These are phyloP conservation scores for Globisporangium nodosum DNA, from an alignment of 352 stramenopile species.

Conservation along the genomic window DNA sequence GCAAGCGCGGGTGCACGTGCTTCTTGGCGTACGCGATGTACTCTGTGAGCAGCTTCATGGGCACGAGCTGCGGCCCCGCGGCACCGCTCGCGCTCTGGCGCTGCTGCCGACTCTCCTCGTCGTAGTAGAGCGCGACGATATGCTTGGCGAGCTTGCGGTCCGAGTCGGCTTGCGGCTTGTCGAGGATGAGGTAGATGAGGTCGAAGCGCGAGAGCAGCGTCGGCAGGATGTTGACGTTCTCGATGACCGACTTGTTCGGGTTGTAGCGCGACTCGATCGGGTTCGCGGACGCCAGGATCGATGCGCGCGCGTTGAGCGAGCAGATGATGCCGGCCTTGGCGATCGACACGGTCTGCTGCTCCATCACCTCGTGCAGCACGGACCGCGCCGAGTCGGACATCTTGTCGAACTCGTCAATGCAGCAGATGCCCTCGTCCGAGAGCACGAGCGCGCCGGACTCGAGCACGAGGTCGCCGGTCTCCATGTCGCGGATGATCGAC, in stretches of 20 bases:
- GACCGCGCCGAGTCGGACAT: constrained; percentile 97
- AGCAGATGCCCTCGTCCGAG: constrained; percentile 97
- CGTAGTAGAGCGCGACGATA: constrained; percentile 96
- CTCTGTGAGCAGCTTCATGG: constrained; percentile 85
- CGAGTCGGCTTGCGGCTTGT: constrained; percentile 92
- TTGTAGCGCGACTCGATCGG: constrained; percentile 99
- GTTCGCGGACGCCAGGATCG: constrained; percentile 98
- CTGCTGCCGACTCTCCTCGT: constrained; percentile 58
- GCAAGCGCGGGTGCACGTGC: constrained; percentile 90
- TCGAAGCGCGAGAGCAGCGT: constrained; percentile 98
- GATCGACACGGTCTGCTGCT: constrained; percentile 98
- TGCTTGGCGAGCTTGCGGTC: constrained; percentile 96
- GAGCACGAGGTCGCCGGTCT: constrained; percentile 97
- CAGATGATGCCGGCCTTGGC: constrained; percentile 98
- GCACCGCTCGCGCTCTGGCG: constrained; percentile 31
- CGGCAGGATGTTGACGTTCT: constrained; percentile 98
- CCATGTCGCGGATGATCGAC: constrained; percentile 94
- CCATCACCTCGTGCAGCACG: constrained; percentile 99
- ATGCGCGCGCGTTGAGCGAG: constrained; percentile 97
- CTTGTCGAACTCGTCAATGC: constrained; percentile 99
- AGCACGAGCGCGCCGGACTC: constrained; percentile 96
- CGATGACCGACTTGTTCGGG: constrained; percentile 95
- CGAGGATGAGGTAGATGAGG: constrained; percentile 99
- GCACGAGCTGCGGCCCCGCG: constrained; percentile 47
- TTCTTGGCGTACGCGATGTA: constrained; percentile 97